Conservation (phyloP, 441 rosid genomes). For the Breynia disticha region DNA sequence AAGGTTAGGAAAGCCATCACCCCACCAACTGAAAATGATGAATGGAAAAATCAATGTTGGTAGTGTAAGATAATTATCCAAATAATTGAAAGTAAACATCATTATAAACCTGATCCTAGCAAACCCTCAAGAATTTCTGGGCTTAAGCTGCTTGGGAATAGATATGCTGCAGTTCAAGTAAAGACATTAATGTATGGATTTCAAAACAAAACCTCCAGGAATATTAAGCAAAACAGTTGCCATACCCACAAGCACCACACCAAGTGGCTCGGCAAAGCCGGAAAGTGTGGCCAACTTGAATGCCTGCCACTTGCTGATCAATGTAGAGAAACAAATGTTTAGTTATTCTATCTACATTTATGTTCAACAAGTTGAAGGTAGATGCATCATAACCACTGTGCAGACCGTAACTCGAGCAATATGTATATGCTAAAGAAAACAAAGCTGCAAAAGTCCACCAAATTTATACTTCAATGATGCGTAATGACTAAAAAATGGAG, state of each 20-base stretch:
- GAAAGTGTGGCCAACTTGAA: slow-evolving; percentile 94
- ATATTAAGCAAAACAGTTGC: background rate
- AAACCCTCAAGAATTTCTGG: slow-evolving; percentile 94
- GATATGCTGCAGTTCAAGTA: slow-evolving; percentile 55
- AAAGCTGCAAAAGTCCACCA: no score
- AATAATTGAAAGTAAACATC: slow-evolving; percentile 3
- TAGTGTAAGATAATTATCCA: slow-evolving; percentile 1
- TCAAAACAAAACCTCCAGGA: background rate
- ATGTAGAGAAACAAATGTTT: slow-evolving; percentile 13
- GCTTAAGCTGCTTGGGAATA: slow-evolving; percentile 89
- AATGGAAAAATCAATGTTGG: background rate
- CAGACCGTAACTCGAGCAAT: background rate
- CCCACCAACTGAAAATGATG: slow-evolving; percentile 70
- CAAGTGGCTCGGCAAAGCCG: slow-evolving; percentile 96
- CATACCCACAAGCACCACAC: slow-evolving; percentile 88
- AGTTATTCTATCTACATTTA: background rate
- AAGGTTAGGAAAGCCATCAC: slow-evolving; percentile 98
- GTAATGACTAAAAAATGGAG: no score
- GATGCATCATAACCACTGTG: background rate
- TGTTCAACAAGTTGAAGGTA: background rate
- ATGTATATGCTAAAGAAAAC: no score
- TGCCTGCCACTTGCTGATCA: slow-evolving; percentile 97
- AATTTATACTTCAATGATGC: no score
- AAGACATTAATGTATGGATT: background rate
- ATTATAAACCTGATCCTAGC: slow-evolving; percentile 68